Conservation (phyloP, 2,329 filamentous ascomycete genomes). For the Ilyonectria robusta region DNA sequence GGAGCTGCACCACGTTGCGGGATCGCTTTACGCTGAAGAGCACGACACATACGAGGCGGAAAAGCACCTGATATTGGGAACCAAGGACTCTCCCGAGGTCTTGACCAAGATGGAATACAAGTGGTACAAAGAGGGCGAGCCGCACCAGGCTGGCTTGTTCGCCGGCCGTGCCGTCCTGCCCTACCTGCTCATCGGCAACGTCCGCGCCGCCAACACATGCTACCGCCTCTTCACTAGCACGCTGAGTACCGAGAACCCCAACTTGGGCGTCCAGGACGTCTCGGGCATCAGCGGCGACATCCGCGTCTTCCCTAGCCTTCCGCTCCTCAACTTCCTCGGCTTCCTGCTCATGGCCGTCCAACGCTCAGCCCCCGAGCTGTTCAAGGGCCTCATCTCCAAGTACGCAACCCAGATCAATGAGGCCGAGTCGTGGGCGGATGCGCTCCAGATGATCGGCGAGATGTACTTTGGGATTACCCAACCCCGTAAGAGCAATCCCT, state of each 20-base stretch:
- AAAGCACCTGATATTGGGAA: conserved; percentile 88
- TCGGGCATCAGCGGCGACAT: conserved; percentile 80
- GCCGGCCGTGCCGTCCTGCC: conserved; percentile 89
- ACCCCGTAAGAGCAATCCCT: conserved; percentile 89
- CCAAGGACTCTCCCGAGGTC: conserved; percentile 86
- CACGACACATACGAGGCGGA: conserved; percentile 95
- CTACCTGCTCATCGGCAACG: conserved; percentile 90
- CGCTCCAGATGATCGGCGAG: conserved; percentile 89
- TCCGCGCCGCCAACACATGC: conserved; percentile 88
- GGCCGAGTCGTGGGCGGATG: conserved; percentile 82
- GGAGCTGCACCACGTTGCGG: conserved; percentile 93
- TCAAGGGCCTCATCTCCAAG: conserved; percentile 84
- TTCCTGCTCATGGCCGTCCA: conserved; percentile 88
- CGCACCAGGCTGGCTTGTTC: conserved; percentile 89
- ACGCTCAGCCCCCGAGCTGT: conserved; percentile 83
- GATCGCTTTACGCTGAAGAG: conserved; percentile 91
- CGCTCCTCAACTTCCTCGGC: conserved; percentile 94
- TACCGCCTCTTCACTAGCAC: conserved; percentile 74
- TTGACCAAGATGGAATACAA: conserved; percentile 89
- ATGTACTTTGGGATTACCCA: conserved; percentile 96
- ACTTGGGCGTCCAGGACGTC: conserved; percentile 84
- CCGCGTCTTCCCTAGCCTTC: conserved; percentile 89
- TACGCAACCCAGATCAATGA: conserved; percentile 87
- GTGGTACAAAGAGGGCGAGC: conserved; percentile 93
- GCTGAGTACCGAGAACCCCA: conserved; percentile 58